phyloP scores from a whole-genome alignment of 768 basidiomycete genomes.

The Pleurotus djamor region DNA sequence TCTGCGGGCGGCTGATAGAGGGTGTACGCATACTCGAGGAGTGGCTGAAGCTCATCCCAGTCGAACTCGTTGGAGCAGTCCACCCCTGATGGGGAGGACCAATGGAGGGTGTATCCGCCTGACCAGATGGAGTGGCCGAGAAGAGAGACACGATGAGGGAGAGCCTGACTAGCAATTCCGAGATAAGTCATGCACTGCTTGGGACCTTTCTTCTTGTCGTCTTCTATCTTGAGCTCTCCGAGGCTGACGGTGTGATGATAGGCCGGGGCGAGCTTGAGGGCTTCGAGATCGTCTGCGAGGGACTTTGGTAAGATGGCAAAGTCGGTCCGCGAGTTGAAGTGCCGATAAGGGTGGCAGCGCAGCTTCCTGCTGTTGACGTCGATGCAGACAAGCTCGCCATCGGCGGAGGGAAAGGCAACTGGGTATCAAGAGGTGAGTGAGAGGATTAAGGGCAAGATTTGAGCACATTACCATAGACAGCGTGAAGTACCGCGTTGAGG shows the following conservation, averaged over 20 bases:
- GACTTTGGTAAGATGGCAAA: background rate
- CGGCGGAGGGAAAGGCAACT: background rate
- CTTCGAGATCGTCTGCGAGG: background rate
- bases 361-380: background rate
- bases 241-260: conserved; percentile 3
- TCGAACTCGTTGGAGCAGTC: conserved; percentile 16
- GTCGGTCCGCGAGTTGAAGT: background rate
- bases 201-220: conserved; percentile 2
- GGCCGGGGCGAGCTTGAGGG: background rate
- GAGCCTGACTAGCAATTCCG: conserved; percentile 9
- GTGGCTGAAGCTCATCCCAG: background rate
- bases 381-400: background rate
- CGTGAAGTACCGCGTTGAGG: background rate
- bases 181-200: conserved; percentile 5
- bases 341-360: background rate
- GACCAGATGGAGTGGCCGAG: conserved; percentile 3
- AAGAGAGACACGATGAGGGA: conserved; percentile 7
- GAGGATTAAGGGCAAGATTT: background rate
- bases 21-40: background rate
- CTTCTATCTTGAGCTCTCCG: conserved; percentile 3
- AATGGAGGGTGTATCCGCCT: background rate
- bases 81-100: conserved; percentile 2
- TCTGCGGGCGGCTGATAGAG: background rate
- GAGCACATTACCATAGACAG: background rate
- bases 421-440: background rate